Conservation (phyloP, 345 rosid species). For the Citrus australasica region DNA sequence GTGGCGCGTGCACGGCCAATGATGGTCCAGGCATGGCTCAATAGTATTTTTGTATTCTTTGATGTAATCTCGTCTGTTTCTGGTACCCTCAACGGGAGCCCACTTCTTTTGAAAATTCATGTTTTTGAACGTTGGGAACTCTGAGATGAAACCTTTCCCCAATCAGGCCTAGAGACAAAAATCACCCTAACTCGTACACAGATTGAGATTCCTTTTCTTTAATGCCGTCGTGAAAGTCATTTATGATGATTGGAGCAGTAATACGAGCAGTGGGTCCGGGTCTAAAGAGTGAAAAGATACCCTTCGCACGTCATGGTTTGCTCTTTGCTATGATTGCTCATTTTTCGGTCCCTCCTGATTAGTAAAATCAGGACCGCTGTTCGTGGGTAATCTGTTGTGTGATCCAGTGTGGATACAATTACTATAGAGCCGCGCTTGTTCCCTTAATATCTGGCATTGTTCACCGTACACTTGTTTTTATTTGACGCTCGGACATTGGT, state of each 20-base stretch:
- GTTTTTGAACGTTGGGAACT: slow-evolving; percentile 28
- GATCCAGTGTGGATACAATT: not conserved
- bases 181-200: not conserved
- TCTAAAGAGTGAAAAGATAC: not conserved
- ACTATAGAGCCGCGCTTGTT: not conserved
- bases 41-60: slow-evolving; percentile 21
- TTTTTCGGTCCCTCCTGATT: not conserved
- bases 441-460: too few relatives aligned
- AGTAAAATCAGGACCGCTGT: not conserved
- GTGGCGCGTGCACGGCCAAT: slow-evolving; percentile 19
- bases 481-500: not conserved
- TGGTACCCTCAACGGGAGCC: slow-evolving; percentile 1
- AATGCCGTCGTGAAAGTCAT: not conserved
- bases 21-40: slow-evolving; percentile 45
- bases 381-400: not conserved
- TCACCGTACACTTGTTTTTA: not conserved
- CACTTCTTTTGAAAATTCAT: slow-evolving; percentile 5
- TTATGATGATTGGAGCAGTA: slow-evolving; percentile 4
- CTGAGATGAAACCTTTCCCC: not conserved
- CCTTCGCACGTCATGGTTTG: not conserved
- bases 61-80: not conserved
- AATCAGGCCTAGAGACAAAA: slow-evolving; percentile 5
- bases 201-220: not conserved
- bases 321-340: not conserved
- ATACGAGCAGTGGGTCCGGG: not conserved